Conservation (phyloP, 345 rosid species). For the Cochlearia excelsa region DNA sequence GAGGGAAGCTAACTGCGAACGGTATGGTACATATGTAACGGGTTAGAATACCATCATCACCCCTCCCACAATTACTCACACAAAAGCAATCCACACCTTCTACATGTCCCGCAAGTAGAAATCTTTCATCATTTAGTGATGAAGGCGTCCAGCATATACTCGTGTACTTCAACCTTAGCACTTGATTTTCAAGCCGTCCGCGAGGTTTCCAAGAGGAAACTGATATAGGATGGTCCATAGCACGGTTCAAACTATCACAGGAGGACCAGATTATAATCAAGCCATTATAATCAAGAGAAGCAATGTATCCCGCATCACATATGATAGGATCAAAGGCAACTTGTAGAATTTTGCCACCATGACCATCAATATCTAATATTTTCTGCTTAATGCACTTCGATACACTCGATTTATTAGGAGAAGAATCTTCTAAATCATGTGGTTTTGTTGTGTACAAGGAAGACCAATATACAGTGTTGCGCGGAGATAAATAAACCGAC, state of each 20-base stretch:
- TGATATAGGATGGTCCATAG: conserved; percentile 44
- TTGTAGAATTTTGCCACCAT: conserved; percentile 62
- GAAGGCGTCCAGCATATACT: conserved; percentile 85
- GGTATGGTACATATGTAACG: conserved; percentile 72
- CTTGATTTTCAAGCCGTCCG: conserved; percentile 51
- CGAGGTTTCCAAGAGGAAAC: conserved; percentile 57
- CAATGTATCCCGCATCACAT: conserved; percentile 52
- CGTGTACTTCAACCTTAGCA: conserved; percentile 48
- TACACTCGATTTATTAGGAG: conserved; percentile 34
- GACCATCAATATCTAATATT: conserved; percentile 54
- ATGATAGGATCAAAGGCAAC: conserved; percentile 58
- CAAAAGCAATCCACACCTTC: conserved; percentile 83
- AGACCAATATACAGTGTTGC: conserved; percentile 57
- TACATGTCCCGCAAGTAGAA: conserved; percentile 67
- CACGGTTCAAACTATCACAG: conserved; percentile 41
- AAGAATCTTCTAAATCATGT: conserved; percentile 36
- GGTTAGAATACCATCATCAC: conserved; percentile 38
- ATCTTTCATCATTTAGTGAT: conserved; percentile 46
- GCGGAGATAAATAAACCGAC: conserved; percentile 50
- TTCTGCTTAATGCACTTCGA: conserved; percentile 39
- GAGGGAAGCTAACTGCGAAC: conserved; percentile 40
- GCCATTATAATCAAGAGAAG: conserved; percentile 77
- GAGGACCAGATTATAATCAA: conserved; percentile 68
- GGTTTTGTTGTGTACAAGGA: conserved; percentile 41
- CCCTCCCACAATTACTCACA: conserved; percentile 46